Base-by-base conservation (phyloP, 768 basidiomycete species). In the Leccinum disarticulatum region DNA sequence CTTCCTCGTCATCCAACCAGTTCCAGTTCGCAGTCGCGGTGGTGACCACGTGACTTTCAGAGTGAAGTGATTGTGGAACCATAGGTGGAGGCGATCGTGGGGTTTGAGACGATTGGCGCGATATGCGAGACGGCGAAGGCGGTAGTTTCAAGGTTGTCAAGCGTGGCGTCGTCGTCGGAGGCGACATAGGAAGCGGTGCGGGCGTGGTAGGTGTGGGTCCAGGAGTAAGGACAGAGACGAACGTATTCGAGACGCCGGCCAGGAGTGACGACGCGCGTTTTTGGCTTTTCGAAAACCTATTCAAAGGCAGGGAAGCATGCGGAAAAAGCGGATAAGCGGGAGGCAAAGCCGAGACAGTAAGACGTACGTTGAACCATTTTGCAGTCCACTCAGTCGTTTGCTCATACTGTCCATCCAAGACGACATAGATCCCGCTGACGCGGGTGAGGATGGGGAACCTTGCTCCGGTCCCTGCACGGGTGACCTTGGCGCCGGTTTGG, bases 211-310 rank as follows among this genome's bases (percentile, higher is more conserved):
- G 60, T 6, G 74, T 73, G 0, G 77, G 72, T 14, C 75, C 62
- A 2, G 81, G 77, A 7, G 75, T 70, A 56, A 84, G 68, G 0
- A 80, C 85, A 3, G 81, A 77, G 10, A 79, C 79, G 36, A 86
- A 76, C 43, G 81, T 79, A 61, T 80, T 79, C 6, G 86, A 86
- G 19, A 89, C 81, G 68, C 89, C 88, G 0, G 86, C 81, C 55
- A 90, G 68, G 31, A 90, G 77, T 1, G 82, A 63, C 0, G 88
- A 87, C 0, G 88, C 88, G 22, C 87, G 85, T 72, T 87, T 88
- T 59, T 86, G 86, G 65, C 76, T 79, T 64, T 85, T 88, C 17
- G 83, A 76, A 66, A 90, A 81, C n/a, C 88, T 90, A 19, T 53
- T 4, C 2, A 30, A 11, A 43, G n/a, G n/a, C n/a, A 43, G 41